Conservation (phyloP, 2,329 filamentous ascomycete genomes). For the Whalleya microplaca region DNA sequence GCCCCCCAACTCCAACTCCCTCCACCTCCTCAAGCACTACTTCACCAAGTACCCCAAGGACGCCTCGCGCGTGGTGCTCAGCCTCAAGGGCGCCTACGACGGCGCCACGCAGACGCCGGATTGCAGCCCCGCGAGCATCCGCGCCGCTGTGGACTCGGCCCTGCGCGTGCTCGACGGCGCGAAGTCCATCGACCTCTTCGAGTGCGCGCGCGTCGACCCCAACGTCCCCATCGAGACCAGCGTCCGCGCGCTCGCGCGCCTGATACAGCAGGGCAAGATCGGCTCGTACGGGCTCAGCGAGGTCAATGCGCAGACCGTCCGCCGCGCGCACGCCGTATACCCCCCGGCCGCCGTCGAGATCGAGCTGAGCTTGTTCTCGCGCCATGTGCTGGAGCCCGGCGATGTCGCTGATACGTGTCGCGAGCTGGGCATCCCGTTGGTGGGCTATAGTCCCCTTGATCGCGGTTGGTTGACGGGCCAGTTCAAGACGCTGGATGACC, state of each 20-base stretch:
- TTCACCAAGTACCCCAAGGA: slow-evolving; percentile 59
- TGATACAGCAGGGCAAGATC: slow-evolving; percentile 45
- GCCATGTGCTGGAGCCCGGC: slow-evolving; percentile 45
- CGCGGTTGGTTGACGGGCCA: slow-evolving; percentile 52
- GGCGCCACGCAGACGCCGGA: slow-evolving; percentile 37
- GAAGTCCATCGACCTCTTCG: slow-evolving; percentile 58
- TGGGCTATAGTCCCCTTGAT: slow-evolving; percentile 61
- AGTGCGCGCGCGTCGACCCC: slow-evolving; percentile 46
- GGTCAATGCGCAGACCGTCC: slow-evolving; percentile 45
- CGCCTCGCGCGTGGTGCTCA: slow-evolving; percentile 57
- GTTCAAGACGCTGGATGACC: slow-evolving; percentile 50
- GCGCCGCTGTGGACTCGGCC: slow-evolving; percentile 55
- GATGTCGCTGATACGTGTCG: slow-evolving; percentile 44
- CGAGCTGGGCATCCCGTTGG: slow-evolving; percentile 60
- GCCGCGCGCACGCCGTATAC: slow-evolving; percentile 41
- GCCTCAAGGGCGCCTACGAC: slow-evolving; percentile 55
- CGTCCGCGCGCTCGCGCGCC: slow-evolving; percentile 29
- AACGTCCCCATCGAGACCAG: slow-evolving; percentile 50
- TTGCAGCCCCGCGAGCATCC: slow-evolving; percentile 51
- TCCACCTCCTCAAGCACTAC: slow-evolving; percentile 57
- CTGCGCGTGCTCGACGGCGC: slow-evolving; percentile 44
- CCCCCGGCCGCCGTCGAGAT: slow-evolving; percentile 49
- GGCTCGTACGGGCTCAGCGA: slow-evolving; percentile 49
- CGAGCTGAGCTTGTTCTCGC: slow-evolving; percentile 48
- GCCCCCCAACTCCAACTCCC: slow-evolving; percentile 50